Evolutionary conservation across 805 yeast genomes (phyloP), one percentile per base, ranked within the genome.

Genomic region (Monosporozyma servazzii): DNA sequence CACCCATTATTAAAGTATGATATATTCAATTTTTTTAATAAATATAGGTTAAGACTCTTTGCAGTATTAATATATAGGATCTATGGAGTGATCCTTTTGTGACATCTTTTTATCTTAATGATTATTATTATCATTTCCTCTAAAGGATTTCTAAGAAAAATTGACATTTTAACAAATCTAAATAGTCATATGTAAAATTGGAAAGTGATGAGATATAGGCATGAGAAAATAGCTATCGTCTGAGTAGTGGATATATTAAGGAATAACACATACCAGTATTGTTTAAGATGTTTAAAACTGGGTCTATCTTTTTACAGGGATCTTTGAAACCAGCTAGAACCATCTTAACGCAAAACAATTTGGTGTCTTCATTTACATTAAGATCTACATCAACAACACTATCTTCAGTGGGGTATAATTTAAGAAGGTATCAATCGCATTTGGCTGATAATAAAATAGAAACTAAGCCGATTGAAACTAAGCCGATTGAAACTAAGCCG

Each of bases 1-100:
- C 37, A 15, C 58, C 53, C 57, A 54, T 54, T 2, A 15, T 30
- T 41, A 37, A 3, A 17, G 3, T 37, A 18, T n/a, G 15, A 11
- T 37, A 11, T 37, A 8, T 18, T 37, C 20, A 37, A 37, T 37
- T 17, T 37, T 7, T 37, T 18, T 33, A 11, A 17, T 37, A 33
- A 33, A 25, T 5, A 7, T 25, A 5, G 27, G 5, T 2, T 25
- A 7, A 25, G 7, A 25, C 27, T 25, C 7, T 7, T 1, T 25
- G 27, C 5, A 5, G 7, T 25, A 25, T 25, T 5, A 7, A 25
- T 25, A 5, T 25, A 7, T 5, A 25, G 7, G 27, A 25, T 5
- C 7, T 25, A 25, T 25, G 27, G 7, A 13, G n/a, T 31, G 5
- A 11, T 31, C n/a, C 5, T 36, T 36, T 36, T 36, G 40, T 36